Conservation (phyloP, 768 basidiomycete species). For the Xerocomus spinulosus region DNA sequence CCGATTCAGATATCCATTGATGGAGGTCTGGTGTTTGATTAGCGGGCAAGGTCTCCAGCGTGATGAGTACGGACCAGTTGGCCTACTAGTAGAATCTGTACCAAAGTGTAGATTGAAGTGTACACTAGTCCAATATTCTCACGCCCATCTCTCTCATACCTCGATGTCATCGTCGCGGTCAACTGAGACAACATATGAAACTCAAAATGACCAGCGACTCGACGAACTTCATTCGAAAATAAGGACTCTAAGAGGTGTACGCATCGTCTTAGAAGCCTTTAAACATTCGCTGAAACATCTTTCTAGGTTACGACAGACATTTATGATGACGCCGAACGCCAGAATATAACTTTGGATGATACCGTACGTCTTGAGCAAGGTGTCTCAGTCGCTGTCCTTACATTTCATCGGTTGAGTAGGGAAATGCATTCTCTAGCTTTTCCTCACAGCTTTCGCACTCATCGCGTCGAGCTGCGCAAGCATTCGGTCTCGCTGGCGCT, state of each 20-base stretch:
- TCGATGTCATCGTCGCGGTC: constrained; percentile 37
- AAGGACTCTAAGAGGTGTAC: constrained; percentile 73
- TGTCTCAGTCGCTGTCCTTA: not conserved
- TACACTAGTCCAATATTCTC: too few species aligned
- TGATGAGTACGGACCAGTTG: too few species aligned
- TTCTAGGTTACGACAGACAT: constrained; percentile 82
- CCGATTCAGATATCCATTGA: not conserved
- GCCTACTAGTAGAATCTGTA: too few species aligned
- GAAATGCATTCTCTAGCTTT: constrained; percentile 64
- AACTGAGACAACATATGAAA: constrained; percentile 72
- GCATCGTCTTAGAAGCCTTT: constrained; percentile 13
- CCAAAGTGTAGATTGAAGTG: too few species aligned
- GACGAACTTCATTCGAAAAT: constrained; percentile 85
- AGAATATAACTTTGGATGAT: constrained; percentile 74
- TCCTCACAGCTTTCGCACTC: constrained; percentile 59
- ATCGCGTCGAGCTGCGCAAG: constrained; percentile 63
- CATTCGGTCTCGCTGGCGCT: constrained; percentile 59
- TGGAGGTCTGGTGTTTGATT: not conserved
- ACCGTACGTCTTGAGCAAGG: constrained; percentile 46
- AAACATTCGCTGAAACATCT: not conserved
- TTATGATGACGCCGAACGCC: constrained; percentile 76
- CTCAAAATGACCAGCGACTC: constrained; percentile 79
- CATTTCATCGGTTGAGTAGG: too few species aligned
- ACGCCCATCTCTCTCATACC: constrained; percentile 7
- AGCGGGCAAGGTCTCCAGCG: too few species aligned